A percentile compares a stretch with the other conserved stretches of the same genome.
Conservation (phyloP, 352 stramenopile species). For the Pythium rhizo-oryzae region DNA sequence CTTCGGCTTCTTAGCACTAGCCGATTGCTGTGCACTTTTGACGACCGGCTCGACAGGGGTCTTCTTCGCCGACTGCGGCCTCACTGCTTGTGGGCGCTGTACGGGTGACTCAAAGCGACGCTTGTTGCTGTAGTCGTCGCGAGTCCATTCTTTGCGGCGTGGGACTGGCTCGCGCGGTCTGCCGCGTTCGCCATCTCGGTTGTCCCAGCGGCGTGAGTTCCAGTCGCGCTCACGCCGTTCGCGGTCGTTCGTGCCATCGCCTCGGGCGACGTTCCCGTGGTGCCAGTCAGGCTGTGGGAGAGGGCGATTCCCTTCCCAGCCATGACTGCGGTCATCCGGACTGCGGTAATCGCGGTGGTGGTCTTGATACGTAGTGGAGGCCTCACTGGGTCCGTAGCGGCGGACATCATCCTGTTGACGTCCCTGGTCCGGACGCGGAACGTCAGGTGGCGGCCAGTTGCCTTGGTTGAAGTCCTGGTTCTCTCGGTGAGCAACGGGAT, state of each 20-base stretch:
- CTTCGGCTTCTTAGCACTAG: conserved; percentile 4
- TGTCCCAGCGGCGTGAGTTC: background rate
- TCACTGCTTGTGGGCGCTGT: background rate
- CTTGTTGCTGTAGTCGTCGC: background rate
- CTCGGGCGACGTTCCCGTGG: background rate
- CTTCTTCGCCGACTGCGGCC: background rate
- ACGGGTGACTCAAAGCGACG: background rate
- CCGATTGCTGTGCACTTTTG: background rate
- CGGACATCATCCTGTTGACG: background rate
- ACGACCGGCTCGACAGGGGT: background rate
- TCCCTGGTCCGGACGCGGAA: background rate
- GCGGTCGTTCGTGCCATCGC: background rate
- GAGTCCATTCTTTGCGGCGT: background rate
- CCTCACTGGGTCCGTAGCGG: conserved; percentile 13
- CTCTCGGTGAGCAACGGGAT: background rate
- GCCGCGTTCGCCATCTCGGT: background rate
- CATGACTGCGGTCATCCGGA: background rate
- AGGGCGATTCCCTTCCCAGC: conserved; percentile 1
- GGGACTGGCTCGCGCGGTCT: background rate
- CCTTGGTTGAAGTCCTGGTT: background rate
- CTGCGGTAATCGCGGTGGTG: background rate
- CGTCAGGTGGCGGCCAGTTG: background rate
- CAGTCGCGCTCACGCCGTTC: background rate
- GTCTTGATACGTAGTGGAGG: background rate
- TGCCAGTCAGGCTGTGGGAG: background rate